Evolutionary conservation across 2,329 filamentous ascomycete species (phyloP), one percentile per base, ranked within the genome.

Genomic region (Alternaria burnsii): DNA sequence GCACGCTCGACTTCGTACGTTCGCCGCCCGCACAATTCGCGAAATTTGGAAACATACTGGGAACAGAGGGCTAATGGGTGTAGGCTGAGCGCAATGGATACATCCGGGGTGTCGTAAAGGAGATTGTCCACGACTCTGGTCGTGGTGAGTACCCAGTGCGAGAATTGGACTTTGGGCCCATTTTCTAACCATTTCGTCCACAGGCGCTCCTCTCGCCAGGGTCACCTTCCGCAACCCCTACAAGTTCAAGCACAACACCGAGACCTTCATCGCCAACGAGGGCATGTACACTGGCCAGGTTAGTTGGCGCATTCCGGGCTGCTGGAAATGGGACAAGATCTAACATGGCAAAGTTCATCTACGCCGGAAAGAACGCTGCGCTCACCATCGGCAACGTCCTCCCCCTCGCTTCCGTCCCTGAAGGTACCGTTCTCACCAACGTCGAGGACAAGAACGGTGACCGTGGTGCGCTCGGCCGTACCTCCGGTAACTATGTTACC

Each of bases 211-310:
- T 78, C 92, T 99, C 81, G 95, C 95, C 82, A 93, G 92, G 85
- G 94, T 99, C 80, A 86, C 89, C 78, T 99, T 99, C 92, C 94
- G 95, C 79, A 92, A 97, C 85, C 93, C 95, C 78, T 99, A 99
- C 91, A 89, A 90, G 84, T 98, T 92, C 91, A 97, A 97, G 90
- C 90, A 94, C 82, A 86, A 93, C 83, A 94, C 91, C 83, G 94
- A 99, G 91, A 99, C 95, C 76, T 97, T 99, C 91, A 99, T 99
- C 82, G 95, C 95, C 85, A 99, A 98, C 87, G 95, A 98, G 88
- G 95, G 95, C 87, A 97, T 98, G 94, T 99, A 98, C 92, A 97
- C 95, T 74, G 95, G 95, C 82, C 95, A 99, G 86, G 75, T 78
- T 46, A 74, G 74, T 74, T 64, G 44, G 44, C 47, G 38, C 55